Base-by-base conservation (phyloP, 768 basidiomycete genomes). In the Pleurotus eryngii region DNA sequence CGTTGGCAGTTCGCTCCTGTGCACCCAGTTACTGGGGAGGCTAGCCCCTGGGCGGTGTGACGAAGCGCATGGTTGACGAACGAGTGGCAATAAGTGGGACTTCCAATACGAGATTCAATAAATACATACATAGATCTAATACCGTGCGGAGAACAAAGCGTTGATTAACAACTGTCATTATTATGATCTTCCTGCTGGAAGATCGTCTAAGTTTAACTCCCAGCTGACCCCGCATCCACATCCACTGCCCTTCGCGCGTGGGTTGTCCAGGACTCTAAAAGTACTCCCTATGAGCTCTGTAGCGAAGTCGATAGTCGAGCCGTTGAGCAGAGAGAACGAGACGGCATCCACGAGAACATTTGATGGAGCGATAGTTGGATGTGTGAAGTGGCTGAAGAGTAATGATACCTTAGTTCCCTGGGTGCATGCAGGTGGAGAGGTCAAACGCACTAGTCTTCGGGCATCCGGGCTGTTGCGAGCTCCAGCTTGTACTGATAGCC, bases 151-250 rank as follows among this genome's bases (percentile, higher is more conserved):
- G 8, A 35, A 35, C 30, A 35, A 35, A 35, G 30, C 30, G 30
- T 35, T 11, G 30, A 35, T 35, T 35, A 4, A 35, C 30, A 35
- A 35, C 30, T 35, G 30, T 11, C 30, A 35, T 35, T 11, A 35
- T 11, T 9, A 24, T 14, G 17, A 22, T 39, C 51, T 42, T 27
- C 24, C 26, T 8, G 51, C 15, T 22, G 20, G 22, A 8, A 42
- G 15, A 11, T 54, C 51, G 15, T 54, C 51, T n/a, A 54, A 42
- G 39, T 92, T 91, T 57, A 92, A 76, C 67, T 95, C 94, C 95
- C 93, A 97, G 67, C 93, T 95, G 18, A 98, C 87, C 14, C 96
- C 96, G 65, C 96, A 99, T 1, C 96, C 95, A 60, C 96, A 98
- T 0, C 92, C 92, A 46, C 81, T 84, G 1, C 92, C 92, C 62